Evolutionary conservation across 768 basidiomycete genomes (phyloP), one percentile per base, ranked within the genome.

Genomic region (Saitozyma sp.): DNA sequence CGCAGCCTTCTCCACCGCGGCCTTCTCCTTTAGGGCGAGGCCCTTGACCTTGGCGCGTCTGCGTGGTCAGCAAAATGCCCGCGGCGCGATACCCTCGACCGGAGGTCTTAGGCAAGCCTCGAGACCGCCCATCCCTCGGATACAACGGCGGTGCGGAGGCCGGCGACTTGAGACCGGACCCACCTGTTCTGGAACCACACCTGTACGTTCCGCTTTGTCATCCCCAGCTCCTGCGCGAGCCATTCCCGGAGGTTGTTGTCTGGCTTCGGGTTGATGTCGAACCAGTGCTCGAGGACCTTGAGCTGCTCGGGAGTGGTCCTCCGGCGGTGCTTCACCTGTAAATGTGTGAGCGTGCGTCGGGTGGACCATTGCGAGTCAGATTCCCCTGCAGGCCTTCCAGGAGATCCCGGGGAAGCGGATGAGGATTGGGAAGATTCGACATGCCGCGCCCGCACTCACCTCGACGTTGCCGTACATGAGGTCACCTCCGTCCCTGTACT

Each of bases 191-290:
- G 76, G 64, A 79, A 79, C 82, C 85, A 83, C 61, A 95, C 94
- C 85, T 98, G 94, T 2, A 98, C 90, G n/a, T 91, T 92, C 63
- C 94, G 83, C 19, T 92, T 86, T 9, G 90, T 89, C 94, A 98
- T 98, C 65, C 87, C 88, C 61, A 97, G 86, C 81, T 92, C 84
- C 9, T 84, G 81, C 0, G 92, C 89, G 57, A 98, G 86, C 66
- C 86, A 83, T 78, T 90, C 91, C 70, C 95, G 85, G 43, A 89
- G 82, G 8, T 84, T 62, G 50, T 78, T 78, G 78, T 92, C 93
- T 14, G 95, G 94, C 79, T 98, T 98, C 59, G 91, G 91, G 80
- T 93, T 92, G 69, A 85, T 83, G 71, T 86, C 86, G 80, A 95
- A 98, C 69, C 92, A 84, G 62, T 85, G 83, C 79, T 98, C 95